Conservation (phyloP, 805 yeast species). For the Candida awuae region DNA sequence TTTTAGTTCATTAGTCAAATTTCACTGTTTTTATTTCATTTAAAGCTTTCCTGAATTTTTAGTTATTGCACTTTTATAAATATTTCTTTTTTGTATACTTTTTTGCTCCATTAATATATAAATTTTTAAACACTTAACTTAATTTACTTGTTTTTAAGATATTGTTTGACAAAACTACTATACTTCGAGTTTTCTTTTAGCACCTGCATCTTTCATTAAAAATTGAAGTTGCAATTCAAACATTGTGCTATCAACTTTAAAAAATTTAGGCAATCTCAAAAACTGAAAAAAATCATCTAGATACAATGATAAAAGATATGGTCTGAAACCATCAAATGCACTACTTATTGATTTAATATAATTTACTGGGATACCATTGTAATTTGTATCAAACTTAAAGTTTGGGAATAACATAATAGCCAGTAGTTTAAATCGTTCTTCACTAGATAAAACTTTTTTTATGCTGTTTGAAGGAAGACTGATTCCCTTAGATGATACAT, state of each 20-base stretch:
- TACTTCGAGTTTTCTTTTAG: background rate
- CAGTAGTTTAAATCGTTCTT: conserved; percentile 14
- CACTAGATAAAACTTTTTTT: conserved; percentile 12
- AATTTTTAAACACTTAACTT: background rate
- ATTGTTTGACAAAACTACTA: too few species aligned
- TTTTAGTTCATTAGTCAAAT: conserved; percentile 33
- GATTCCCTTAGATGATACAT: conserved; percentile 12
- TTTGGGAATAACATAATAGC: conserved; percentile 16
- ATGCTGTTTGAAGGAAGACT: conserved; percentile 10
- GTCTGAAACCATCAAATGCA: conserved; percentile 17
- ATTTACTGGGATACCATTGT: conserved; percentile 2
- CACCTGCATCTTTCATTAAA: conserved; percentile 6
- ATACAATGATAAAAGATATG: conserved; percentile 17
- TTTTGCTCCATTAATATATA: background rate
- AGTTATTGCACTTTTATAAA: background rate
- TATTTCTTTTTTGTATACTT: background rate
- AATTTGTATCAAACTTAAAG: conserved; percentile 7
- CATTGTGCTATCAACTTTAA: conserved; percentile 18
- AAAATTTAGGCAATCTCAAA: conserved; percentile 16
- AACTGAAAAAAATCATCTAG: conserved; percentile 17
- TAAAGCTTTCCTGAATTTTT: background rate
- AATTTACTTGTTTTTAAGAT: background rate
- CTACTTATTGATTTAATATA: conserved; percentile 6
- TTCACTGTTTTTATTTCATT: too few species aligned
- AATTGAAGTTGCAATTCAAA: conserved; percentile 20